A percentile compares a stretch with the other conserved stretches of the same genome.
Evolutionary conservation across 768 basidiomycete genomes (phyloP).

Genomic region (Leccinum imitatum): DNA sequence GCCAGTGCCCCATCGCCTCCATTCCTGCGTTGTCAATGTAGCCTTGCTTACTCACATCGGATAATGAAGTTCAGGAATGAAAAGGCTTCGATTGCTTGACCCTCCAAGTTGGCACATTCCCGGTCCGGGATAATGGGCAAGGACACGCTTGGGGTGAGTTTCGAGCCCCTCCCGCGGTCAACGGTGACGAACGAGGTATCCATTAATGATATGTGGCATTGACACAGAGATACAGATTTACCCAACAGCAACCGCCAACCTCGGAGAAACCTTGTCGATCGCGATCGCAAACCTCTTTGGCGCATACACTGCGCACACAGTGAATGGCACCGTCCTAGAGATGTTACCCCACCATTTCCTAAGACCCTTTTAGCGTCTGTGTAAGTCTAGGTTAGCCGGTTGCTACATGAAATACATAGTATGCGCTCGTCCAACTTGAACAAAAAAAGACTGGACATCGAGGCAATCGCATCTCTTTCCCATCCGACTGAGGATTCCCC

Average conservation of each 20-base stretch:
- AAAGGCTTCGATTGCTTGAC: too few species aligned
- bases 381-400: too few species aligned
- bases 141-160: constrained; percentile 20
- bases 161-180: constrained; percentile 21
- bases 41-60: too few species aligned
- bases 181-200: constrained; percentile 20
- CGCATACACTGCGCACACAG: background rate
- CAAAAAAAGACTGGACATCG: background rate
- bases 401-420: too few species aligned
- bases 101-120: background rate
- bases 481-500: too few species aligned
- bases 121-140: constrained; percentile 16
- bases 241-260: background rate
- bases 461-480: background rate
- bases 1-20: too few species aligned
- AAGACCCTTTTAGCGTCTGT: too few species aligned
- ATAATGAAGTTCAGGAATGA: too few species aligned
- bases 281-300: background rate
- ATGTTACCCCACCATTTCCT: too few species aligned
- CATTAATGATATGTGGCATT: background rate
- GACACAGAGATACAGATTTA: background rate
- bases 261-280: background rate
- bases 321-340: too few species aligned
- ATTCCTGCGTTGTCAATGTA: too few species aligned
- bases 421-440: too few species aligned